A percentile compares a stretch with the other conserved stretches of the same genome.
Conservation (phyloP, 192 early-diverging fungal species). For the Gonapodya prolifera region DNA sequence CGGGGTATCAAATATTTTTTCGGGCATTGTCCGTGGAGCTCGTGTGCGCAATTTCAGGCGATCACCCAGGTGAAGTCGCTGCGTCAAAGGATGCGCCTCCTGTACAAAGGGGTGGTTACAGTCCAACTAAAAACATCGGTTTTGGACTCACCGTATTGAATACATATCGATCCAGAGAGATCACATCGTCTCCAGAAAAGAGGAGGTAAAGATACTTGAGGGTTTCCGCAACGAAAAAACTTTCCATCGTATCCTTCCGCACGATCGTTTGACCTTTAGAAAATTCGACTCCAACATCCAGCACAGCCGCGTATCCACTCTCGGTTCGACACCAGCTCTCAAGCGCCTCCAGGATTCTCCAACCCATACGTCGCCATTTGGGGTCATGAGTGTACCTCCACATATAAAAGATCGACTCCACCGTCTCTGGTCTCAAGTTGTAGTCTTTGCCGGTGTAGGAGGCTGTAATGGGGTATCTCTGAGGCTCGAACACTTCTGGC, state of each 20-base stretch:
- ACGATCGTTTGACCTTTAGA: not conserved
- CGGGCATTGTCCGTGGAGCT: not conserved
- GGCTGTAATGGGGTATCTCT: not conserved
- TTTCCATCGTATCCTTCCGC: not conserved
- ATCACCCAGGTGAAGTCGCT: not conserved
- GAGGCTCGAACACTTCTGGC: not conserved
- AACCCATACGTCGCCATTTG: slow-evolving; percentile 31
- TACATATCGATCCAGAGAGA: slow-evolving; percentile 20
- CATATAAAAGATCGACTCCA: slow-evolving; percentile 42
- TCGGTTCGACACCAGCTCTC: slow-evolving; percentile 3
- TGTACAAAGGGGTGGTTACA: not conserved
- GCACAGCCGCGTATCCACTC: slow-evolving; percentile 6
- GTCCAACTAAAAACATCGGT: not conserved
- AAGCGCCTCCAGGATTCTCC: slow-evolving; percentile 16
- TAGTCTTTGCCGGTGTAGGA: not conserved
- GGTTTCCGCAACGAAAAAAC: slow-evolving; percentile 2
- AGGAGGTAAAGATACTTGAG: not conserved
- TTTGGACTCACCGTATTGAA: slow-evolving; percentile 1
- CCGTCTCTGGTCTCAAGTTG: not conserved
- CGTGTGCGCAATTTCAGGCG: not conserved
- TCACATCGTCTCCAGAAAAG: slow-evolving; percentile 13
- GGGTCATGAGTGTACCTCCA: slow-evolving; percentile 34
- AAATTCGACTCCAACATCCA: not conserved
- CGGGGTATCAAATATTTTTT: not conserved
- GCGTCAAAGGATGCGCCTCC: not conserved